Percentiles rank a stretch among this genome's conserved stretches.
These are phyloP conservation scores for Ceratobasidium sp. DNA, from an alignment of 1,284 basidiomycete genomes.

Conservation along the genomic window DNA sequence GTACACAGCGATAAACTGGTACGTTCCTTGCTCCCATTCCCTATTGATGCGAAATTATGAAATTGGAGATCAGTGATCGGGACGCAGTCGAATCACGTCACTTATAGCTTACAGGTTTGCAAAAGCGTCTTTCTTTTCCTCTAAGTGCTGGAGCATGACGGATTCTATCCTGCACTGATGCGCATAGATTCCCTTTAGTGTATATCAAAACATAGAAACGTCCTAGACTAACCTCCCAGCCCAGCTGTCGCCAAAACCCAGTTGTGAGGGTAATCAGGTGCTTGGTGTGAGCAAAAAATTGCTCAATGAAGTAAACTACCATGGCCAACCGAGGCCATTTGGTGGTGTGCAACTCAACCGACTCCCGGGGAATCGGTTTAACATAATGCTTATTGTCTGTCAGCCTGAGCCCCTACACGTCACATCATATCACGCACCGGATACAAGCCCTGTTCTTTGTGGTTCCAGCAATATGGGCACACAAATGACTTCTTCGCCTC, in stretches of 20 bases:
- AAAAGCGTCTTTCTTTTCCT: neutral
- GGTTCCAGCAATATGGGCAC: slow-evolving; percentile 10
- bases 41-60: neutral
- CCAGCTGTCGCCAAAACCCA: neutral
- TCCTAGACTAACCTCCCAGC: slow-evolving; percentile 10
- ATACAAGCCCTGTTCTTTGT: neutral
- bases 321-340: neutral
- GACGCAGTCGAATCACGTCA: no score
- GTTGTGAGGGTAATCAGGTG: neutral
- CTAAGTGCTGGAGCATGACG: neutral
- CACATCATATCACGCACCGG: neutral
- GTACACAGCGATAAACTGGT: neutral
- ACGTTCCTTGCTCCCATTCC: slow-evolving; percentile 1
- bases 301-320: slow-evolving; percentile 7
- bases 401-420: neutral
- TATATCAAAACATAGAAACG: neutral
- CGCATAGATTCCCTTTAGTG: neutral
- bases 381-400: slow-evolving; percentile 8
- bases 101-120: neutral
- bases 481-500: slow-evolving; percentile 10
- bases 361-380: neutral
- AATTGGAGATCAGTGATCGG: neutral
- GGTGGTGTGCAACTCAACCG: neutral
- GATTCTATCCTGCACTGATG: slow-evolving; percentile 20
- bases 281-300: slow-evolving; percentile 13